A percentile compares a stretch with the other conserved stretches of the same genome.
Evolutionary conservation across 2,329 filamentous ascomycete genomes (phyloP).

Genomic region (Nannizzia gypsea): DNA sequence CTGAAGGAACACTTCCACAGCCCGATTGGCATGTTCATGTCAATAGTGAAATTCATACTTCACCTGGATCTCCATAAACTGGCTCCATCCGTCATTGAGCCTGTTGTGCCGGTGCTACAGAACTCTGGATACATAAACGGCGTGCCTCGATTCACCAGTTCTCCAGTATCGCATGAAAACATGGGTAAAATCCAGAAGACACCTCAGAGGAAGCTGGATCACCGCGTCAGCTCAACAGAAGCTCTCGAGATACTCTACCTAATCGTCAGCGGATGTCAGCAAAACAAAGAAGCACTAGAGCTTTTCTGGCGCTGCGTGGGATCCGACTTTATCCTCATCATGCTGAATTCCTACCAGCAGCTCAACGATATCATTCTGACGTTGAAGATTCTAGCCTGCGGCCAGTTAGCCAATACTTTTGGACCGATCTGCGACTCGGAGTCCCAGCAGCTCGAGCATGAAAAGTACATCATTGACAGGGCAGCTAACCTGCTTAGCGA

Average conservation of each 20-base stretch:
- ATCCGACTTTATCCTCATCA: constrained; percentile 46
- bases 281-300: constrained; percentile 30
- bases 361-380: constrained; percentile 45
- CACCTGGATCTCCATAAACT: constrained; percentile 27
- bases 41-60: constrained; percentile 31
- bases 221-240: constrained; percentile 42
- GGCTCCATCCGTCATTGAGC: constrained; percentile 27
- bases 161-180: constrained; percentile 31
- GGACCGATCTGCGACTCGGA: constrained; percentile 37
- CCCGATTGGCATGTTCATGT: constrained; percentile 33
- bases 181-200: constrained; percentile 30
- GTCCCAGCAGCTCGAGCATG: constrained; percentile 25
- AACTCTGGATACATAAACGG: constrained; percentile 44
- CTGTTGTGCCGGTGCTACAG: constrained; percentile 32
- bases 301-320: constrained; percentile 47
- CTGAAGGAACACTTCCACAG: constrained; percentile 42
- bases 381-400: constrained; percentile 45
- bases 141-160: constrained; percentile 38
- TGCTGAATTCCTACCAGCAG: constrained; percentile 47
- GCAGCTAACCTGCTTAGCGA: constrained; percentile 48
- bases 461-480: constrained; percentile 43
- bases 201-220: constrained; percentile 32
- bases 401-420: constrained; percentile 42
- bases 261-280: constrained; percentile 39
- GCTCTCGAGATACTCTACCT: constrained; percentile 45